phyloP scores from a whole-genome alignment of 2,329 filamentous ascomycete species.

The Diplocarpon rosae region DNA sequence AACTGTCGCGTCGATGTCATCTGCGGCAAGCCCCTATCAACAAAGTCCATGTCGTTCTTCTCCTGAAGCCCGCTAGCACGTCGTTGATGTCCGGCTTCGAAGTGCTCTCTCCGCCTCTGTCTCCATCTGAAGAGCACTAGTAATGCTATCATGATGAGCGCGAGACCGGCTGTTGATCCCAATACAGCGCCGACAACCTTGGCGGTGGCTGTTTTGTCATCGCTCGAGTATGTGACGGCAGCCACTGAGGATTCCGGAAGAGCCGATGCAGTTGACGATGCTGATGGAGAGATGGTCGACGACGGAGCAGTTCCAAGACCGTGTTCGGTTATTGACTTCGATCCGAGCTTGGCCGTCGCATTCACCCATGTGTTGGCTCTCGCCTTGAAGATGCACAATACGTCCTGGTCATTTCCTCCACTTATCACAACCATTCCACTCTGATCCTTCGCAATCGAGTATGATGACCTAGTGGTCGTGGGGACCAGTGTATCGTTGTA shows the following conservation, averaged over 20 bases:
- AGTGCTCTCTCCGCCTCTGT: conserved; percentile 42
- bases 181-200: conserved; percentile 73
- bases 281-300: conserved; percentile 16
- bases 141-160: conserved; percentile 37
- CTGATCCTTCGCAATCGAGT: conserved; percentile 55
- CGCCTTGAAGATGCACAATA: conserved; percentile 68
- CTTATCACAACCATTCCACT: conserved; percentile 63
- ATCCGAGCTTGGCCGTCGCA: conserved; percentile 34
- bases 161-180: conserved; percentile 67
- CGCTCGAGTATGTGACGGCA: conserved; percentile 12
- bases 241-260: conserved; percentile 13
- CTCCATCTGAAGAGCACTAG: conserved; percentile 56
- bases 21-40: conserved; percentile 32
- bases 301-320: conserved; percentile 20
- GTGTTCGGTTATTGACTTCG: conserved; percentile 11
- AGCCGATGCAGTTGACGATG: conserved; percentile 8
- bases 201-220: conserved; percentile 25
- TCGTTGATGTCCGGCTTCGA: conserved; percentile 35
- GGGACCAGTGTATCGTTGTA: conserved; percentile 73
- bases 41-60: conserved; percentile 43
- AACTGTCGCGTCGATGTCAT: conserved; percentile 28
- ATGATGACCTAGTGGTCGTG: conserved; percentile 50
- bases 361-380: conserved; percentile 70
- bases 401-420: conserved; percentile 53
- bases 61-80: conserved; percentile 37